Base-by-base conservation (phyloP, 2,329 filamentous ascomycete genomes). In the Ceratocystis diversiconidia region DNA sequence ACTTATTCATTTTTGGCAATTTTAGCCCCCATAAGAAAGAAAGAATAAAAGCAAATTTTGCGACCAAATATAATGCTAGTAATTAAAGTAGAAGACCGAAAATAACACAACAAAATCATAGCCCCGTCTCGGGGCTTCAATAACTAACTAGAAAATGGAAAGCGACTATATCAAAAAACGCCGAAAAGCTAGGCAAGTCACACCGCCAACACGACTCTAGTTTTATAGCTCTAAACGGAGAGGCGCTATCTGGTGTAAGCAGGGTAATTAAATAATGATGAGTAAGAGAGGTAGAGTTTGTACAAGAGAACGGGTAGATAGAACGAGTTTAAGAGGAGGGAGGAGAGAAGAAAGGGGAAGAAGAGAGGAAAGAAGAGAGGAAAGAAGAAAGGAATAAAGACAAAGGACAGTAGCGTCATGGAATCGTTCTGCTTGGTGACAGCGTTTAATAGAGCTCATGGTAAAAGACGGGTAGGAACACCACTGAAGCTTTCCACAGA, bases 381-480 rank as follows among this genome's bases (percentile, higher is more conserved):
- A 2, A 25, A 36, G 44, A 44, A 61, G 44, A 41, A 30, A 36
- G 32, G 36, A 41, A 41, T 41, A 15, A 41, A 41, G 36, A 41
- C 36, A 41, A 15, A 15, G 3, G 36, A 41, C 12, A 41, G 52
- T 8, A 57, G 22, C 17, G 8, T 46, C 32, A 61, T 52, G 22
- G n/a, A 44, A 30, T 52, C 30, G 30, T 50, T 55, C 63, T 50
- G 55, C 22, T 7, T 19, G 22, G 32, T 15, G 22, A 41, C 5
- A 52, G 25, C 8, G 48, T n/a, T 57, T 65, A 73, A 46, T 70
- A 65, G 65, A 86, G 70, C 77, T 95, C 89, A 43, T 82, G 81
- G 73, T 85, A 84, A 72, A 95, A 84, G 70, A 91, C 90, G 2
- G 91, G 91, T 70, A 94, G 78, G 72, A 96, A 92, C 15, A 95